Conservation (phyloP, 768 basidiomycete species). For the Russula virescens region DNA sequence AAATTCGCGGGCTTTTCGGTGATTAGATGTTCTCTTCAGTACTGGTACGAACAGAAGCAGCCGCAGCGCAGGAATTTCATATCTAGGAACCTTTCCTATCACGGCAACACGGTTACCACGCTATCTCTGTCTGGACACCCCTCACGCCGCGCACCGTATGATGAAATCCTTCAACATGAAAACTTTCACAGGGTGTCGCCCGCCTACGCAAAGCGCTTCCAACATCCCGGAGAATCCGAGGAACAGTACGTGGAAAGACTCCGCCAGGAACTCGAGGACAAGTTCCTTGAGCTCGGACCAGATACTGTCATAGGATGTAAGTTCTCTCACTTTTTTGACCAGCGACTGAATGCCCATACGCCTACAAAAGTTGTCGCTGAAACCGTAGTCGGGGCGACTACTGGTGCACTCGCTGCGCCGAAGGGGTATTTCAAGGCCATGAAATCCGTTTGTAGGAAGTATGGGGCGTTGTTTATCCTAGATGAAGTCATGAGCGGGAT, state of each 20-base stretch:
- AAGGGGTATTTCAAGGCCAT: constrained; percentile 84
- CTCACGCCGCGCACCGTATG: constrained; percentile 61
- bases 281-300: constrained; percentile 76
- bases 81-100: constrained; percentile 71
- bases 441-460: constrained; percentile 77
- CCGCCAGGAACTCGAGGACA: constrained; percentile 75
- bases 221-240: constrained; percentile 61
- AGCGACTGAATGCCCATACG: background rate
- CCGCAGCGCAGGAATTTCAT: constrained; percentile 72
- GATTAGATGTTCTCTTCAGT: constrained; percentile 37
- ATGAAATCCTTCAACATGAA: constrained; percentile 52
- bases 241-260: constrained; percentile 76
- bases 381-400: constrained; percentile 83
- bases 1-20: background rate
- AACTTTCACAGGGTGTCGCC: constrained; percentile 85
- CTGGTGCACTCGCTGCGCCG: constrained; percentile 69
- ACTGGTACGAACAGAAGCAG: constrained; percentile 65
- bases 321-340: constrained; percentile 29
- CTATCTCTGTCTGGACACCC: constrained; percentile 66
- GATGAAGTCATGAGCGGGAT: constrained; percentile 94
- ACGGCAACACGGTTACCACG: constrained; percentile 76
- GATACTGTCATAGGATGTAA: constrained; percentile 78
- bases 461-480: constrained; percentile 66
- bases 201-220: constrained; percentile 79
- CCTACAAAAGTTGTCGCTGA: constrained; percentile 66